Evolutionary conservation across 139 green algal genomes (phyloP).

Genomic region (Chlamydomonas applanata): DNA sequence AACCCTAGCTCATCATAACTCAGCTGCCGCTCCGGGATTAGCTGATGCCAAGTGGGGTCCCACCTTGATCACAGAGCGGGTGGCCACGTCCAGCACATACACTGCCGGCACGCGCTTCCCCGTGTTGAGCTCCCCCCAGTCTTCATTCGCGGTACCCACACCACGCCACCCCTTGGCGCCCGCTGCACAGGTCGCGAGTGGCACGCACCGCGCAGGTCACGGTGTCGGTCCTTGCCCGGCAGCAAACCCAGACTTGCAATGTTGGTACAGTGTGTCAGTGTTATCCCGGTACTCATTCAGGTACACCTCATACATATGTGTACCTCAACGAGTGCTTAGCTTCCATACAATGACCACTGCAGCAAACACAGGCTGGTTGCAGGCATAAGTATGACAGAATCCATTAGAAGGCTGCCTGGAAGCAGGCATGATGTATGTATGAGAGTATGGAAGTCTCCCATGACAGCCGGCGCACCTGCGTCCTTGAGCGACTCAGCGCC

Average conservation of each 20-base stretch:
- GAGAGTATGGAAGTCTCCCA: too few species aligned
- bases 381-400: background rate
- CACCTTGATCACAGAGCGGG: slow-evolving; percentile 17
- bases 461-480: background rate
- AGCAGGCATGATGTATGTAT: too few species aligned
- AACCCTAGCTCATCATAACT: too few species aligned
- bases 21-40: background rate
- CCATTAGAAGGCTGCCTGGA: too few species aligned
- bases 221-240: too few species aligned
- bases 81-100: slow-evolving; percentile 63
- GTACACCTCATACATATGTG: background rate
- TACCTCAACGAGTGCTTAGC: background rate
- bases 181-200: slow-evolving; percentile 4
- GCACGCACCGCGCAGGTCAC: too few species aligned
- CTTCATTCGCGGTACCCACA: slow-evolving; percentile 56
- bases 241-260: too few species aligned
- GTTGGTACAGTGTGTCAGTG: too few species aligned
- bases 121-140: slow-evolving; percentile 90
- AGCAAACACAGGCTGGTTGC: background rate
- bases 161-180: slow-evolving; percentile 68
- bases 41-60: background rate
- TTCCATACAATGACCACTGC: background rate
- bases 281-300: too few species aligned
- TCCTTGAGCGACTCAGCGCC: slow-evolving; percentile 38
- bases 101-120: slow-evolving; percentile 58